phyloP scores from a whole-genome alignment of 2,329 filamentous ascomycete genomes.

The Zymoseptoria pseudotritici region DNA sequence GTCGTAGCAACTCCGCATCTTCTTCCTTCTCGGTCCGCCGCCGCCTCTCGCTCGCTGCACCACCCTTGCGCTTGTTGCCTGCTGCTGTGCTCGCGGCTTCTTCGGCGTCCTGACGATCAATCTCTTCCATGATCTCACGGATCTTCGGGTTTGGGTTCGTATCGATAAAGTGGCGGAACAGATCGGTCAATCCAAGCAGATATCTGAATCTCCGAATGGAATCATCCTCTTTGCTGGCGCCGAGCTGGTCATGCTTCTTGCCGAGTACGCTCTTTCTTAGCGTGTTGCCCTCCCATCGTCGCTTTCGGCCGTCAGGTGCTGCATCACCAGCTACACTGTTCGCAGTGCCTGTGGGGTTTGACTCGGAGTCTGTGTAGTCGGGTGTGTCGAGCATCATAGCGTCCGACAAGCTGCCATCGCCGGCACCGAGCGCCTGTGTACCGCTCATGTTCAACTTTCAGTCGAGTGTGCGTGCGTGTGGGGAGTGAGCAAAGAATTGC shows the following conservation, averaged over 20 bases:
- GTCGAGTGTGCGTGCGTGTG: background rate
- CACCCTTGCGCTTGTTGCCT: constrained; percentile 70
- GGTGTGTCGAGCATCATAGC: constrained; percentile 48
- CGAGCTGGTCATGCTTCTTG: constrained; percentile 86
- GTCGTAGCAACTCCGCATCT: constrained; percentile 77
- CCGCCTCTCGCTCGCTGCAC: constrained; percentile 67
- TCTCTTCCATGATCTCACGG: constrained; percentile 86
- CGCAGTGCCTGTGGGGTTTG: constrained; percentile 60
- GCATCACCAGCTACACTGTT: constrained; percentile 80
- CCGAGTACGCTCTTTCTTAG: constrained; percentile 87
- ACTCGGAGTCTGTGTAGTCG: constrained; percentile 60
- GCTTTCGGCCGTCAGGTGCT: constrained; percentile 68
- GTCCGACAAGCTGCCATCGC: constrained; percentile 27
- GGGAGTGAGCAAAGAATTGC: background rate
- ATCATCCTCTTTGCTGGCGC: constrained; percentile 95
- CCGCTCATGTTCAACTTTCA: constrained; percentile 13
- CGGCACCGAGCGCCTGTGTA: constrained; percentile 20
- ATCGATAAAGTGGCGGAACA: constrained; percentile 98
- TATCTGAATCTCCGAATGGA: constrained; percentile 92
- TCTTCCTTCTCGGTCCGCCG: constrained; percentile 95
- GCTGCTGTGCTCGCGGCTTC: constrained; percentile 61
- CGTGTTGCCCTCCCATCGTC: constrained; percentile 78
- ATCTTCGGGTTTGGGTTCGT: constrained; percentile 93
- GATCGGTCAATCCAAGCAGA: constrained; percentile 84
- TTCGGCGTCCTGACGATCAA: constrained; percentile 83